phyloP scores from a whole-genome alignment of 2,329 filamentous ascomycete species.

The Amphichorda felina region DNA sequence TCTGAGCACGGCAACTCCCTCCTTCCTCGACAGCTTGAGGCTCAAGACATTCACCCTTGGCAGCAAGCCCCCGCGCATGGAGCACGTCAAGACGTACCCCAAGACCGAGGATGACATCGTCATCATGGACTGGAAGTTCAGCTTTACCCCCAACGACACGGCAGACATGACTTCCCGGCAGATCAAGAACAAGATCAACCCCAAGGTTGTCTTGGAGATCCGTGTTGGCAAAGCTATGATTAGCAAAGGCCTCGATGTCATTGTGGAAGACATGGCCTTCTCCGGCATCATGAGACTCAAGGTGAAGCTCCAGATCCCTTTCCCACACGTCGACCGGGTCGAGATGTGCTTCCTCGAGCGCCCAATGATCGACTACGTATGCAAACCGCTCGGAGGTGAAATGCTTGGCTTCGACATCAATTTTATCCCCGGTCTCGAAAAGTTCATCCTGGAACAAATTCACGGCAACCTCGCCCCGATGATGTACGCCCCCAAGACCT shows the following conservation, averaged over 20 bases:
- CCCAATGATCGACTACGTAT: constrained; percentile 89
- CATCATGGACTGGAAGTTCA: constrained; percentile 99
- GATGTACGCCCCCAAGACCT: constrained; percentile 97
- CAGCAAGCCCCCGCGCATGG: constrained; percentile 87
- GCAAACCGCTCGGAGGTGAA: constrained; percentile 93
- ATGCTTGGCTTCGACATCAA: constrained; percentile 97
- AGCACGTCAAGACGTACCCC: constrained; percentile 97
- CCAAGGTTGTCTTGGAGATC: constrained; percentile 91
- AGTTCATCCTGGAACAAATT: constrained; percentile 91
- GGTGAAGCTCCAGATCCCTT: constrained; percentile 91
- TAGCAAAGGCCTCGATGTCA: constrained; percentile 92
- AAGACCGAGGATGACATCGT: constrained; percentile 92
- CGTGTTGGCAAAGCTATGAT: constrained; percentile 92
- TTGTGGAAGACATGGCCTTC: constrained; percentile 96
- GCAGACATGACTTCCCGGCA: constrained; percentile 85
- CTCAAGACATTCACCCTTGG: constrained; percentile 90
- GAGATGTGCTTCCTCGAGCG: constrained; percentile 91
- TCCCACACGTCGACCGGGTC: constrained; percentile 87
- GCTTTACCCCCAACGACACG: constrained; percentile 92
- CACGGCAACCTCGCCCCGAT: constrained; percentile 89
- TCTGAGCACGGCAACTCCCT: constrained; percentile 79
- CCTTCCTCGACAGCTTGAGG: constrained; percentile 86
- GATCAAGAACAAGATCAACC: constrained; percentile 90
- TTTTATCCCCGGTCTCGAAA: constrained; percentile 90
- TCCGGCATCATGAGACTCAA: constrained; percentile 93